phyloP scores from a whole-genome alignment of 1,139 yeast species.

The Kluyveromyces sp. region DNA sequence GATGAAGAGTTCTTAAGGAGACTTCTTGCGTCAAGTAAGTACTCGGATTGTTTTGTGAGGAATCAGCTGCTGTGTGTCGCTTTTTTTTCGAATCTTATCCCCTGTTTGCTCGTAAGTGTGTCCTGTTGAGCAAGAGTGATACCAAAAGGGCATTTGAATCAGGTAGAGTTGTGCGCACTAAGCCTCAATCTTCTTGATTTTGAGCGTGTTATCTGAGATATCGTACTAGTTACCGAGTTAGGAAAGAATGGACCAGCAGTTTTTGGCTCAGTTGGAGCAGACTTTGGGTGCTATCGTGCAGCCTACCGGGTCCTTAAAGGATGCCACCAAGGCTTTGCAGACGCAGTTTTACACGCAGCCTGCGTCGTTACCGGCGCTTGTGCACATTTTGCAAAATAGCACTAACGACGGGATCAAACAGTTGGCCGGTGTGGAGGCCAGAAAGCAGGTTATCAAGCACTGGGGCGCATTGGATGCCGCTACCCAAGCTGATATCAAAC shows the following conservation, averaged over 20 bases:
- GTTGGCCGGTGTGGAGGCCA: slow-evolving; percentile 91
- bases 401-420: slow-evolving; percentile 43
- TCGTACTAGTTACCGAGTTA: neutral
- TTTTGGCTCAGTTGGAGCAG: slow-evolving; percentile 62
- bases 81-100: neutral
- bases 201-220: neutral
- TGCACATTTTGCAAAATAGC: slow-evolving; percentile 65
- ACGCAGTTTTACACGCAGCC: slow-evolving; percentile 69
- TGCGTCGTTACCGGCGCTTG: slow-evolving; percentile 69
- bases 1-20: neutral
- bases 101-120: neutral
- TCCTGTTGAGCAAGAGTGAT: neutral
- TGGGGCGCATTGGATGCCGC: slow-evolving; percentile 60
- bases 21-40: neutral
- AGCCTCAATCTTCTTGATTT: neutral
- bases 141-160: neutral
- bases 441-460: slow-evolving; percentile 66
- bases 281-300: slow-evolving; percentile 70
- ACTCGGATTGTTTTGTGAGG: neutral
- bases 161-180: neutral
- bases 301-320: slow-evolving; percentile 76
- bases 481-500: slow-evolving; percentile 55
- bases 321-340: slow-evolving; percentile 70
- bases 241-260: slow-evolving; percentile 57
- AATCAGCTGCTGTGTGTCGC: neutral